Percentiles rank a stretch among this genome's conserved stretches.
phyloP scores from a whole-genome alignment of 2,329 filamentous ascomycete species.

The Fusarium fujikuroi region DNA sequence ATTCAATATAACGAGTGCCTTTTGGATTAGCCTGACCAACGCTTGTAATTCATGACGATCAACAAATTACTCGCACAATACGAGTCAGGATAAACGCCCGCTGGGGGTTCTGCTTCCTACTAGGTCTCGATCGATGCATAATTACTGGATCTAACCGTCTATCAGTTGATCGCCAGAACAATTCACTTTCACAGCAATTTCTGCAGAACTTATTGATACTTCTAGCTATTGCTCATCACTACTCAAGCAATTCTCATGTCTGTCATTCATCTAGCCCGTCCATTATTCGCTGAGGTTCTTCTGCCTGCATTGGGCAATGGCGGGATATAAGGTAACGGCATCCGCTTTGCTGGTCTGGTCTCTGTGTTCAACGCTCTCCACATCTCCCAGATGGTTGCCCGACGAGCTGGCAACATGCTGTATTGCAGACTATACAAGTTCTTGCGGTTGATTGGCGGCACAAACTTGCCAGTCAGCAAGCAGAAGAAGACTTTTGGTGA shows the following conservation, averaged over 20 bases:
- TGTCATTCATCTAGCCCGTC: slow-evolving; percentile 42
- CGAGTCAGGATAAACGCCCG: slow-evolving; percentile 1
- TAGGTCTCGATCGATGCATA: neutral
- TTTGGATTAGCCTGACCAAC: neutral
- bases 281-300: slow-evolving; percentile 44
- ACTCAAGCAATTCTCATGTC: neutral
- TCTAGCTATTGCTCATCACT: slow-evolving; percentile 8
- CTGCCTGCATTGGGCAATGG: slow-evolving; percentile 48
- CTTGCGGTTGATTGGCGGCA: slow-evolving; percentile 93
- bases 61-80: neutral
- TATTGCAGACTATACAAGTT: slow-evolving; percentile 97
- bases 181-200: neutral
- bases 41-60: slow-evolving; percentile 8
- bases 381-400: slow-evolving; percentile 84
- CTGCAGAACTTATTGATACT: neutral
- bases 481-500: slow-evolving; percentile 89
- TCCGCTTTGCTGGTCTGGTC: slow-evolving; percentile 57
- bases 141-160: neutral
- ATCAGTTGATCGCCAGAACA: neutral
- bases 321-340: slow-evolving; percentile 51
- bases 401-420: slow-evolving; percentile 89
- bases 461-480: slow-evolving; percentile 88
- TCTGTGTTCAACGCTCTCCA: slow-evolving; percentile 77
- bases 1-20: neutral
- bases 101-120: neutral